phyloP scores from a whole-genome alignment of 73 alveolate species.

The Urostyla sp. region DNA sequence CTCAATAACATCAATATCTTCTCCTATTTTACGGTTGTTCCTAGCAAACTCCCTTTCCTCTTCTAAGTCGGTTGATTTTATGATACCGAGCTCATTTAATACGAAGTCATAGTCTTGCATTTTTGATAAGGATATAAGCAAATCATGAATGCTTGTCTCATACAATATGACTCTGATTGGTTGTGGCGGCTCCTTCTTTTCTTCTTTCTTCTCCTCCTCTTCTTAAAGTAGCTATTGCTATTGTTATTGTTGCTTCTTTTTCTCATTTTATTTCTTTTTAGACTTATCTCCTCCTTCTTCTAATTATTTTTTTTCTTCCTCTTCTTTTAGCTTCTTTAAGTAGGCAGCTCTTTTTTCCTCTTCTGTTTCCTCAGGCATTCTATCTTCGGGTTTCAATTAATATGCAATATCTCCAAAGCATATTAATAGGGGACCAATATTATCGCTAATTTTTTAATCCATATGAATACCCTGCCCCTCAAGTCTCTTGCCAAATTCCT shows the following conservation, averaged over 20 bases:
- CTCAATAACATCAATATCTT: constrained; percentile 59
- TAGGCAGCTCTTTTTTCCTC: constrained; percentile 72
- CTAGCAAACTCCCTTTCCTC: constrained; percentile 21
- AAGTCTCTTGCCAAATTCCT: constrained; percentile 86
- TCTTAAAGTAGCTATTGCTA: constrained; percentile 58
- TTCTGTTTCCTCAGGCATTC: constrained; percentile 87
- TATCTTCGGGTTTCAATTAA: constrained; percentile 72
- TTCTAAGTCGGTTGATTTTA: constrained; percentile 15
- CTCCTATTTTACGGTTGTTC: constrained; percentile 53
- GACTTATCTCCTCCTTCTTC: constrained; percentile 75
- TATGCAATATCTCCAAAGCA: constrained; percentile 96
- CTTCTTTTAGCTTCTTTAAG: constrained; percentile 77
- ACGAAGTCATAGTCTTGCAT: constrained; percentile 90
- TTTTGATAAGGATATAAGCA: constrained; percentile 85
- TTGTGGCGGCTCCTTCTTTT: constrained; percentile 85
- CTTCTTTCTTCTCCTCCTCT: constrained; percentile 81
- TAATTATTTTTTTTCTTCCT: constrained; percentile 76
- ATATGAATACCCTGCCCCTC: constrained; percentile 86
- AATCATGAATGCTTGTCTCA: constrained; percentile 91
- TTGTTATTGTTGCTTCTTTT: constrained; percentile 66
- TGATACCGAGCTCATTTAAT: constrained; percentile 80
- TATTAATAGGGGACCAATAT: constrained; percentile 89
- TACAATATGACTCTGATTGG: constrained; percentile 88
- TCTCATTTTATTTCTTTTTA: constrained; percentile 67
- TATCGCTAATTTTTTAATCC: constrained; percentile 82